phyloP scores from a whole-genome alignment of 371 early-diverging fungal genomes.

The Basidiobolus heterosporus region DNA sequence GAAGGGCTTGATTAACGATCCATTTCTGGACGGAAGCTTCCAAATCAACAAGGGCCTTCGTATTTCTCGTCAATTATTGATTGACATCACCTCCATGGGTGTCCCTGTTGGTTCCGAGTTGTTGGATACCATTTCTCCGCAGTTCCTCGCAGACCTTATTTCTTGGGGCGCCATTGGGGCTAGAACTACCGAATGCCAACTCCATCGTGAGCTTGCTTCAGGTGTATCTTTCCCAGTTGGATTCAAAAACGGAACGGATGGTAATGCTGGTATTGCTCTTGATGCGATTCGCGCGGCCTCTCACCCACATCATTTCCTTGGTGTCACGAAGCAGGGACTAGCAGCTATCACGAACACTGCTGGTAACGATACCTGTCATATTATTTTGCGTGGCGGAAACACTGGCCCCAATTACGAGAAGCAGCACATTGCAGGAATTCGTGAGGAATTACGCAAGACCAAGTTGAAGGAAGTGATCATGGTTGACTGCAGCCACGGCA shows the following conservation, averaged over 20 bases:
- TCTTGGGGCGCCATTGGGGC: slow-evolving; percentile 92
- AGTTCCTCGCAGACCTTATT: slow-evolving; percentile 79
- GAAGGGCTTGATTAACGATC: slow-evolving; percentile 89
- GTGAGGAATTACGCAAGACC: slow-evolving; percentile 39
- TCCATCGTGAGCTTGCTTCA: slow-evolving; percentile 85
- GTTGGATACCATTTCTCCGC: slow-evolving; percentile 86
- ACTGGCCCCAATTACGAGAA: slow-evolving; percentile 76
- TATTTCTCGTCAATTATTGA: slow-evolving; percentile 60
- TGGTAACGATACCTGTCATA: slow-evolving; percentile 12
- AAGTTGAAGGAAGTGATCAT: slow-evolving; percentile 50
- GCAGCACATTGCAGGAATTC: slow-evolving; percentile 37
- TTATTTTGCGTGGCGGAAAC: slow-evolving; percentile 41
- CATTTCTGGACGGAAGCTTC: slow-evolving; percentile 64
- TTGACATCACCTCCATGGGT: slow-evolving; percentile 57
- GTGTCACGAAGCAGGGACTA: slow-evolving; percentile 84
- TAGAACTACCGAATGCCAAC: slow-evolving; percentile 80
- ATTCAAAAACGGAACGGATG: slow-evolving; percentile 86
- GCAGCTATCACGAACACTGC: slow-evolving; percentile 76
- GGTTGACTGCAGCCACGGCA: slow-evolving; percentile 91
- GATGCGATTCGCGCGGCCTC: slow-evolving; percentile 83
- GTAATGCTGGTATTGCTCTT: slow-evolving; percentile 69
- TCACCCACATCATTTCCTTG: slow-evolving; percentile 78
- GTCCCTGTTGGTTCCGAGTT: slow-evolving; percentile 80
- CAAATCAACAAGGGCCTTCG: slow-evolving; percentile 83
- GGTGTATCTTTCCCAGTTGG: slow-evolving; percentile 90